phyloP scores from a whole-genome alignment of 2,329 filamentous ascomycete genomes.

The Trichoderma aggressivum region DNA sequence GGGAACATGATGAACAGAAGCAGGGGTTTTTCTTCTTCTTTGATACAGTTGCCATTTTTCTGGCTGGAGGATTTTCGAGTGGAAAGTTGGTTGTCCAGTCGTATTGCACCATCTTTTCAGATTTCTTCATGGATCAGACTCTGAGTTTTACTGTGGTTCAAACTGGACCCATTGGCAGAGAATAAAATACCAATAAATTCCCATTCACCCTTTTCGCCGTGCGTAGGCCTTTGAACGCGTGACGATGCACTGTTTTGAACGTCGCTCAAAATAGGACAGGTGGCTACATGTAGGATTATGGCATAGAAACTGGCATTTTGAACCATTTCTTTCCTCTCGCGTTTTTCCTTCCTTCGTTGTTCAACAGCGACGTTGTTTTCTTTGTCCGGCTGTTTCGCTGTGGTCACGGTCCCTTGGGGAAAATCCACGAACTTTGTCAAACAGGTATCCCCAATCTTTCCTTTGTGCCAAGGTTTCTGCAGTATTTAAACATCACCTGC shows the following conservation, averaged over 20 bases:
- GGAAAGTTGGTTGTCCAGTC: not conserved
- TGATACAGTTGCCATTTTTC: not conserved
- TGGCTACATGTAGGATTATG: not conserved
- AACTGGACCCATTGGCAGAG: not conserved
- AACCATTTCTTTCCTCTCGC: not conserved
- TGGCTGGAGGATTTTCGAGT: not conserved
- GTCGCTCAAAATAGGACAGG: not conserved
- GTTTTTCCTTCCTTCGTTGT: not conserved
- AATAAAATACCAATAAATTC: not conserved
- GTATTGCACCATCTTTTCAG: not conserved
- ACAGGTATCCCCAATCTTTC: not conserved
- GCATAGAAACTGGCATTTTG: not conserved
- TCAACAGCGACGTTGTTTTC: not conserved
- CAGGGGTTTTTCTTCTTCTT: not conserved
- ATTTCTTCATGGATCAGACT: not conserved
- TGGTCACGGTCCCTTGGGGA: not conserved
- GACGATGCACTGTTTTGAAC: not conserved
- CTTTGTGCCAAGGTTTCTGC: not conserved
- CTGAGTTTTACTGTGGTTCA: not conserved
- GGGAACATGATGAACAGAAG: not conserved
- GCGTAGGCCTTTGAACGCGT: not conserved
- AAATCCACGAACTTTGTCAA: not conserved
- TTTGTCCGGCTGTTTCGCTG: not conserved
- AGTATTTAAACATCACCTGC: not conserved
- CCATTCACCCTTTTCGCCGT: not conserved